A percentile compares a stretch with the other conserved stretches of the same genome.
phyloP scores from a whole-genome alignment of 1,284 basidiomycete genomes.

The Trichosporon faecale region DNA sequence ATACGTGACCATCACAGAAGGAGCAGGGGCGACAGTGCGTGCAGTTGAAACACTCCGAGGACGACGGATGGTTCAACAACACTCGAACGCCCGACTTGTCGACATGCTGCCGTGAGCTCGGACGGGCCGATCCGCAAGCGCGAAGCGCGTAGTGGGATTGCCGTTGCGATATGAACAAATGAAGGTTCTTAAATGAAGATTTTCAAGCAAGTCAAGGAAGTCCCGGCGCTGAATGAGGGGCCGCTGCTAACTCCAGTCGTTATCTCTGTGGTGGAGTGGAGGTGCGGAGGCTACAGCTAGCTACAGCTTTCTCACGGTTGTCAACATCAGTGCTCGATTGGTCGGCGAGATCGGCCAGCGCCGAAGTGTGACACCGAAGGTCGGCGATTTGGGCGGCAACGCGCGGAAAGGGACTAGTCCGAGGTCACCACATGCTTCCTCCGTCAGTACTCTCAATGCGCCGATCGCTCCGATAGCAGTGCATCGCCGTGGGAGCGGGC shows the following conservation, averaged over 20 bases:
- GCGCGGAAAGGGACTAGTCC: neutral
- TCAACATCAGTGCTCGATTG: too few species aligned
- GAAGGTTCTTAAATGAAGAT: neutral
- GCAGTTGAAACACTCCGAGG: neutral
- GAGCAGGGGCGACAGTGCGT: neutral
- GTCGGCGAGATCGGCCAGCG: neutral
- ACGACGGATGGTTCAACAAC: neutral
- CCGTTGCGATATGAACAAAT: neutral
- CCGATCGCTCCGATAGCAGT: neutral
- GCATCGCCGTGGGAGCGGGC: neutral
- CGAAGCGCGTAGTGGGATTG: neutral
- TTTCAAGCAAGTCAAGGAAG: neutral
- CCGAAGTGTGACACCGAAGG: neutral
- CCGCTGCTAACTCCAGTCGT: neutral
- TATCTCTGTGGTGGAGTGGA: neutral
- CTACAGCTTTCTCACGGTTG: too few species aligned
- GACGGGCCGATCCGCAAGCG: neutral
- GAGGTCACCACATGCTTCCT: neutral
- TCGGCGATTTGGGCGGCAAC: neutral
- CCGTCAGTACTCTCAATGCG: neutral
- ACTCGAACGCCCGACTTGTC: neutral
- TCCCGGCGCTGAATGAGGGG: neutral
- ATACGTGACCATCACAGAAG: slow-evolving; percentile 2
- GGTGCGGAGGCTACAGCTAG: too few species aligned
- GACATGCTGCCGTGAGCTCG: neutral